Evolutionary conservation across 169 alveolate species (phyloP).

Genomic region (Plasmodium inui): DNA sequence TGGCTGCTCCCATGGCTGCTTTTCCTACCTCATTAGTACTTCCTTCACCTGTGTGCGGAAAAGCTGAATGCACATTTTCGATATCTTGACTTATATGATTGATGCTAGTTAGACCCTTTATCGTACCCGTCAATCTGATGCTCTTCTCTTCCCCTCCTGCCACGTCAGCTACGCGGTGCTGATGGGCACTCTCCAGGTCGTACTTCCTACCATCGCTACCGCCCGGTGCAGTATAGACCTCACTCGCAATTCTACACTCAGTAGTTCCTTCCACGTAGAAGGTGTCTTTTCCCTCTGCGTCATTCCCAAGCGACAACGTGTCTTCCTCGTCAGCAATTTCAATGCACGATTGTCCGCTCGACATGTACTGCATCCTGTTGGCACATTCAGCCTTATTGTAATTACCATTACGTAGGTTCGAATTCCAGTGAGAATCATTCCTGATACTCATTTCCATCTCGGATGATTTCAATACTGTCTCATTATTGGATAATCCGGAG

Average conservation of each 20-base stretch:
- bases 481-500: slow-evolving; percentile 27
- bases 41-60: background rate
- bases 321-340: background rate
- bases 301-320: background rate
- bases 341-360: background rate
- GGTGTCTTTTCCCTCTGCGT: background rate
- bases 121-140: background rate
- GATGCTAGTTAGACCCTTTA: background rate
- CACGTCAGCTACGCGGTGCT: background rate
- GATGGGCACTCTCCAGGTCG: background rate
- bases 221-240: background rate
- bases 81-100: background rate
- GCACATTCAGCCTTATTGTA: background rate
- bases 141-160: background rate
- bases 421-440: background rate
- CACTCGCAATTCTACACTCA: background rate
- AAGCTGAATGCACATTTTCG: background rate
- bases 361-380: background rate
- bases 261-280: background rate
- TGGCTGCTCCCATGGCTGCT: background rate
- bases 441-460: background rate
- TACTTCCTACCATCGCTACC: background rate
- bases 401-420: background rate
- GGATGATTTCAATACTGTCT: background rate
- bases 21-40: background rate